A percentile compares a stretch with the other conserved stretches of the same genome.
phyloP scores from a whole-genome alignment of 768 basidiomycete species.

The Pholiota microspora region DNA sequence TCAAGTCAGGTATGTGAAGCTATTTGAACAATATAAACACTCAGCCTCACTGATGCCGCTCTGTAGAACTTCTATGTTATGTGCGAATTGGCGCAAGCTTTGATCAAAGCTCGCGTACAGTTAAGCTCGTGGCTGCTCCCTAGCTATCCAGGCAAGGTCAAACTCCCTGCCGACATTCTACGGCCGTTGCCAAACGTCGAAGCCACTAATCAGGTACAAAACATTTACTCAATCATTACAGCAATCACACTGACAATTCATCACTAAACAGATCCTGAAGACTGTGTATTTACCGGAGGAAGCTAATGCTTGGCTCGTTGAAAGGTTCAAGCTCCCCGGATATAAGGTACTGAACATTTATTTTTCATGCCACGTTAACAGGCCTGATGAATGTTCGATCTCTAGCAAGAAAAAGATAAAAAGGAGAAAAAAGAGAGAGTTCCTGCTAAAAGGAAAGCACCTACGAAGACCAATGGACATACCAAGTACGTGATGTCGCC shows the following conservation, averaged over 20 bases:
- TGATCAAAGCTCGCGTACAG: slow-evolving; percentile 72
- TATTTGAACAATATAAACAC: background rate
- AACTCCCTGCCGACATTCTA: slow-evolving; percentile 81
- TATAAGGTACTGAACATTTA: slow-evolving; percentile 27
- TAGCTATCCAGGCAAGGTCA: slow-evolving; percentile 78
- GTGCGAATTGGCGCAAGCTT: slow-evolving; percentile 85
- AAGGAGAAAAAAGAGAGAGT: slow-evolving; percentile 50
- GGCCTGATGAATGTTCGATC: slow-evolving; percentile 6
- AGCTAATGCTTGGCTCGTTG: slow-evolving; percentile 54
- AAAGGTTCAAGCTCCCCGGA: slow-evolving; percentile 36
- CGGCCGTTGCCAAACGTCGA: slow-evolving; percentile 65
- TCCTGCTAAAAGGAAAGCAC: slow-evolving; percentile 54
- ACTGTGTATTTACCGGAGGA: slow-evolving; percentile 67
- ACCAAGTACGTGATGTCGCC: slow-evolving; percentile 38
- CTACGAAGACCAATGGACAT: slow-evolving; percentile 44
- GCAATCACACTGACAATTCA: background rate
- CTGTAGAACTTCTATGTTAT: slow-evolving; percentile 81
- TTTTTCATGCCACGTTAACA: slow-evolving; percentile 4
- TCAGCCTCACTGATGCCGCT: background rate
- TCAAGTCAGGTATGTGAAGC: slow-evolving; percentile 62
- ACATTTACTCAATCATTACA: background rate
- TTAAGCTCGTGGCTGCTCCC: slow-evolving; percentile 70
- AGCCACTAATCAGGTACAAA: slow-evolving; percentile 56
- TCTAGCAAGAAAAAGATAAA: slow-evolving; percentile 26
- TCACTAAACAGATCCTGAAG: slow-evolving; percentile 57